Evolutionary conservation across 805 yeast genomes (phyloP), one percentile per base, ranked within the genome.

Genomic region (Cyberlindnera misumaiensis): DNA sequence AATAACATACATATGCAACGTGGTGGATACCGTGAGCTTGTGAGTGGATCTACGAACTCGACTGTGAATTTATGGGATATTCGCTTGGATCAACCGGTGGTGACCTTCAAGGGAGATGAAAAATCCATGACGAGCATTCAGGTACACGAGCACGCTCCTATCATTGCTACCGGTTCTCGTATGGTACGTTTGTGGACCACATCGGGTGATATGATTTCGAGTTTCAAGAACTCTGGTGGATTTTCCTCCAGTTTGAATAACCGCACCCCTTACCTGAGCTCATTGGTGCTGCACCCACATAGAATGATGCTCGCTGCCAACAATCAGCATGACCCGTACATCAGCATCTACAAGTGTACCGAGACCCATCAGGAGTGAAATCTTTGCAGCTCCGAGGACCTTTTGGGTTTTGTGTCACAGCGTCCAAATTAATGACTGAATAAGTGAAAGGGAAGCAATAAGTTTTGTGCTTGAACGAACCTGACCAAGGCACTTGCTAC

Each of bases 121-220:
- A 51, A 47, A 28, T 60, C 67, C 1, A 55, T 75, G 72, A 74
- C 93, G 7, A 72, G 86, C 15, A 70, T 87, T 40, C 83, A 84
- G 53, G 76, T 86, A 5, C 98, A 93, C 62, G 98, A 93, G 53
- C 98, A 93, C 62, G 98, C 97, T 0, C 97, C 98, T 1, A 70
- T 93, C 3, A 75, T 93, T 41, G 90, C 89, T 2, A 83, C 96
- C 3, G 97, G 96, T 0, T 80, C 89, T 2, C 82, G 82, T 44
- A 70, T 74, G 27, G 77, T 88, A 12, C 81, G 85, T 32, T 62
- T 93, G 5, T 89, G 93, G 84, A 78, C 95, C 3, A 86, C 96
- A 0, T 65, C 83, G 0, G 97, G 97, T 3, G 83, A 84, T 42
- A 57, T 75, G 39, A 64, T 89, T 6, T 65, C 85, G 1, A 70